Conservation (phyloP, 495 filamentous ascomycete genomes). For the Letharia columbiana region DNA sequence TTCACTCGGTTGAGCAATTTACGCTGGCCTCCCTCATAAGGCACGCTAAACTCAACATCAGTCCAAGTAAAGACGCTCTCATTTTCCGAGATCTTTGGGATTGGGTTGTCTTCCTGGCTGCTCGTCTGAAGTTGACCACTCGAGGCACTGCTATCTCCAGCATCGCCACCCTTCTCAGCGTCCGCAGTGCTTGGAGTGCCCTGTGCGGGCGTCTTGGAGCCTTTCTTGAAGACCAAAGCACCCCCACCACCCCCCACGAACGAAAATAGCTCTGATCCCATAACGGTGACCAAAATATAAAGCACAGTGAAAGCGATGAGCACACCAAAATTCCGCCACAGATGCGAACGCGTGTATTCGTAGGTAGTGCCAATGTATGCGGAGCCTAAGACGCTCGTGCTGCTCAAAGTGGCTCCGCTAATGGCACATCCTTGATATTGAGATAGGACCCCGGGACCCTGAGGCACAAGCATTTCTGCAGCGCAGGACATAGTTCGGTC, state of each 20-base stretch:
- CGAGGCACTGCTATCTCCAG: constrained; percentile 34
- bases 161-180: constrained; percentile 37
- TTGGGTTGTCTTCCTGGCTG: constrained; percentile 34
- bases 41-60: constrained; percentile 63
- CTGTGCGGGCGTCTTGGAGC: constrained; percentile 45
- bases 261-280: constrained; percentile 47
- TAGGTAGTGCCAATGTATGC: constrained; percentile 50
- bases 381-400: constrained; percentile 44
- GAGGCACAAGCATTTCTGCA: constrained; percentile 47
- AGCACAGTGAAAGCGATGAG: constrained; percentile 60
- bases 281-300: constrained; percentile 59
- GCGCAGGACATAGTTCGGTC: constrained; percentile 50
- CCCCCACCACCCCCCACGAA: constrained; percentile 47
- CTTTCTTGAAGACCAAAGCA: constrained; percentile 60
- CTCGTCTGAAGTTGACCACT: constrained; percentile 39
- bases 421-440: constrained; percentile 56
- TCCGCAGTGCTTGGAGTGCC: constrained; percentile 35
- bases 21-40: constrained; percentile 58
- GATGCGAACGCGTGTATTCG: constrained; percentile 52
- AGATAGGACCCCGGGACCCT: constrained; percentile 41
- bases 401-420: constrained; percentile 43
- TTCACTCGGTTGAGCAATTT: constrained; percentile 64
- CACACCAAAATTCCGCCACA: constrained; percentile 79
- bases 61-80: constrained; percentile 70
- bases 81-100: constrained; percentile 49